Base-by-base conservation (phyloP, 192 early-diverging fungal genomes). In the Backusella sp. region DNA sequence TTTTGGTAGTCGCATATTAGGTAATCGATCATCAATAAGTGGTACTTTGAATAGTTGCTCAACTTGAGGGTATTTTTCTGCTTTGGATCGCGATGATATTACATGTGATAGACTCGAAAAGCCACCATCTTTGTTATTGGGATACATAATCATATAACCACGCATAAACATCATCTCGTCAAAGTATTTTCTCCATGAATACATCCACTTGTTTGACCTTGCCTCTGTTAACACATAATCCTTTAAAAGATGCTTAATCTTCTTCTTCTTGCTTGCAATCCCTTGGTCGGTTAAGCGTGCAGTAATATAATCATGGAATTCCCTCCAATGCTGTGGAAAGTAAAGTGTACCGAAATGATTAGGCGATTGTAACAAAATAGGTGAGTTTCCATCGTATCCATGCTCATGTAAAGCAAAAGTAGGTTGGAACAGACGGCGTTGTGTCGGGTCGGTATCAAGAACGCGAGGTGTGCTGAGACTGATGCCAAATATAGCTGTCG, bases 121-220 rank as follows among this genome's bases (percentile, higher is more conserved):
- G n/a, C 88, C 87, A 32, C 88, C 87, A 15, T 84, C 62, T 78
- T 79, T 76, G 36, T 82, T 84, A 53, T 86, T 86, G 23, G 89
- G 88, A 78, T 89, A 90, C 7, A 90, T 75, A 84, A 90, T 86
- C 6, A 86, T 83, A 62, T 90, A 90, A 6, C 86, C 89, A 41
- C 89, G 84, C 80, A 90, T 78, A 72, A 88, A 90, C 17, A 86
- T 82, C 76, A 90, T 73, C 56, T 90, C 89, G 49, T 88, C 87
- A 68, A 90, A 82, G 70, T 84, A 85, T 32, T 84, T 81, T 74
- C 87, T 87, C 86, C 87, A 88, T 3, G 89, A 88, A 49, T 80
- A 85, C 23, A 75, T 80, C 89, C 89, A 90, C 8, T 79, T 62
- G 66, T 84, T 85, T 6, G 89, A 88, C 39, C 84, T 75, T 28